Conservation (phyloP, 2,329 filamentous ascomycete species). For the Cadophora luteo-olivacea region DNA sequence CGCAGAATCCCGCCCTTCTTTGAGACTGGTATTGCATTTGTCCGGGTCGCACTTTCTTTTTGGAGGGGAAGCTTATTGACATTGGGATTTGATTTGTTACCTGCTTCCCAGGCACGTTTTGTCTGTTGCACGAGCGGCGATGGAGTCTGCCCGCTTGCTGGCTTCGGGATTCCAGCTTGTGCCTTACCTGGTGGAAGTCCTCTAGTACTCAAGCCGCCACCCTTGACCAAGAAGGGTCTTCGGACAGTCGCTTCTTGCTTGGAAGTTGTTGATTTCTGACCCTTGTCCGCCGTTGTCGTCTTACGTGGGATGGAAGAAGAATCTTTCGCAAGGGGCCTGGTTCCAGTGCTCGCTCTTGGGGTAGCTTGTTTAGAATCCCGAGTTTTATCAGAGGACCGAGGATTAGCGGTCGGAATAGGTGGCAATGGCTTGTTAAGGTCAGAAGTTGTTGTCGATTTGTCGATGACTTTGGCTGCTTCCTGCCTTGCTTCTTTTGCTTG, state of each 20-base stretch:
- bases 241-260: background rate
- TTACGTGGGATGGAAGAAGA: background rate
- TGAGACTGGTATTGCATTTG: background rate
- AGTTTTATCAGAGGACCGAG: background rate
- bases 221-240: slow-evolving; percentile 2
- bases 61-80: background rate
- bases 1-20: background rate
- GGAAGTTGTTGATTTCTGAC: background rate
- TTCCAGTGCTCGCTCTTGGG: background rate
- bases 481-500: background rate
- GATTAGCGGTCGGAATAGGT: background rate
- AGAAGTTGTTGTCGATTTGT: background rate
- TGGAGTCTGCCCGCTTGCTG: background rate
- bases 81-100: background rate
- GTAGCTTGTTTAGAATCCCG: background rate
- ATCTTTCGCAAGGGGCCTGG: background rate
- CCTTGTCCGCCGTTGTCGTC: background rate
- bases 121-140: background rate
- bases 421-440: slow-evolving; percentile 4
- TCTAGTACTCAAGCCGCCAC: background rate
- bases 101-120: background rate
- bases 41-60: background rate
- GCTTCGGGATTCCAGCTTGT: background rate
- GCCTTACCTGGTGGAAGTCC: background rate
- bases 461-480: background rate